phyloP scores from a whole-genome alignment of 2,329 filamentous ascomycete species.

The Stromatinia cepivora region DNA sequence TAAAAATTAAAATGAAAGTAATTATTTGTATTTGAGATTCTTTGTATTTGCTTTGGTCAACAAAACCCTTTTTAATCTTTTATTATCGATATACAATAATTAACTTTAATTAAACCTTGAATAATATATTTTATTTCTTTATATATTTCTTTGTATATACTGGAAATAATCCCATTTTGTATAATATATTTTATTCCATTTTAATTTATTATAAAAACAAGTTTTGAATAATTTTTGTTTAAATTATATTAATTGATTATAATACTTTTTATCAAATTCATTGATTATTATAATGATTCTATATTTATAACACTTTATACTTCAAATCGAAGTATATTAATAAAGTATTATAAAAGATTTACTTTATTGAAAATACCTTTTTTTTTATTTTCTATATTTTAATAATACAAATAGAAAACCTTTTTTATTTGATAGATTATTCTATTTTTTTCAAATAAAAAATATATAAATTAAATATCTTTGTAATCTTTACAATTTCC shows the following conservation, averaged over 20 bases:
- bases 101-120: not conserved
- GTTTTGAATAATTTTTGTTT: not conserved
- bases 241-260: not conserved
- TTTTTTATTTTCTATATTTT: no score
- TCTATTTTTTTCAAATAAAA: no score
- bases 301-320: no score
- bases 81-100: not conserved
- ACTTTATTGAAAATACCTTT: no score
- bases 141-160: not conserved
- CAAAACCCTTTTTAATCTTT: not conserved
- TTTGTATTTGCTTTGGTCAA: not conserved
- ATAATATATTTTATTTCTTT: no score
- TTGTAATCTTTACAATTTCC: no score
- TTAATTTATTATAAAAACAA: not conserved
- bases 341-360: no score
- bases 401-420: no score
- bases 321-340: no score
- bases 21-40: not conserved
- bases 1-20: no score
- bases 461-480: no score
- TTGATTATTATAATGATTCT: not conserved
- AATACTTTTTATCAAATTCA: not conserved
- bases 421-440: no score
- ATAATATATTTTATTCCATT: not conserved
- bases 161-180: not conserved